Evolutionary conservation across 441 rosid genomes (phyloP).

Genomic region (Geranium incanum): DNA sequence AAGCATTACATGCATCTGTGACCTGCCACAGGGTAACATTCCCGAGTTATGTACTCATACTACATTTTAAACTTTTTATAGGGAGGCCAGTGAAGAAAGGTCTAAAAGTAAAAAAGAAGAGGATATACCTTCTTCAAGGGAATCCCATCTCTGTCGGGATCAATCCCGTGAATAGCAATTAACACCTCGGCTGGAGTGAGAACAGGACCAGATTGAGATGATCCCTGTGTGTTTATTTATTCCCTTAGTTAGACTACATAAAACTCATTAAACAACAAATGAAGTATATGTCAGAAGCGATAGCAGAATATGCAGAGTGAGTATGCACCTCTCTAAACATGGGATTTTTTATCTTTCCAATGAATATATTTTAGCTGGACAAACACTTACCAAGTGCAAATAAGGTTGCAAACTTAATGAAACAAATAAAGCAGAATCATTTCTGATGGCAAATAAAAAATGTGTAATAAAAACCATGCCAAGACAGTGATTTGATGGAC

Average conservation of each 20-base stretch:
- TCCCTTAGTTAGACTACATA: slow-evolving; percentile 17
- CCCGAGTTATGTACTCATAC: slow-evolving; percentile 18
- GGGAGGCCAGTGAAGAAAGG: slow-evolving; percentile 14
- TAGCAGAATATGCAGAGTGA: slow-evolving; percentile 9
- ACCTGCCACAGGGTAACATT: slow-evolving; percentile 45
- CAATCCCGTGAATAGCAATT: slow-evolving; percentile 89
- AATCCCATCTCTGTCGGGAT: slow-evolving; percentile 82
- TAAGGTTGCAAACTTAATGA: not conserved
- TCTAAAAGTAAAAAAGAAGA: not conserved
- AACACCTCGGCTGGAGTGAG: slow-evolving; percentile 83
- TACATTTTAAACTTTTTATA: slow-evolving; percentile 7
- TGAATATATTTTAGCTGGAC: not conserved
- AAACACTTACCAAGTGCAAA: not conserved
- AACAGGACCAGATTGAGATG: slow-evolving; percentile 58
- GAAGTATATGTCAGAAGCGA: slow-evolving; percentile 16
- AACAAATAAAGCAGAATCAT: not conserved
- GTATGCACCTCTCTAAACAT: not conserved
- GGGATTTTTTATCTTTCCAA: not conserved
- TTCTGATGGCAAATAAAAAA: not conserved
- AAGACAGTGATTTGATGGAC: not conserved
- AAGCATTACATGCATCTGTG: slow-evolving; percentile 93
- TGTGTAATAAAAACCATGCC: not conserved
- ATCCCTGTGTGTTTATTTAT: slow-evolving; percentile 45
- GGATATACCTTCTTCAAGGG: slow-evolving; percentile 75
- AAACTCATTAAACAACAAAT: slow-evolving; percentile 10